Percentiles rank a stretch among this genome's conserved stretches.
These are phyloP conservation scores for Mollisiaceae sp. DNA, from an alignment of 2,329 filamentous ascomycete genomes.

Conservation along the genomic window DNA sequence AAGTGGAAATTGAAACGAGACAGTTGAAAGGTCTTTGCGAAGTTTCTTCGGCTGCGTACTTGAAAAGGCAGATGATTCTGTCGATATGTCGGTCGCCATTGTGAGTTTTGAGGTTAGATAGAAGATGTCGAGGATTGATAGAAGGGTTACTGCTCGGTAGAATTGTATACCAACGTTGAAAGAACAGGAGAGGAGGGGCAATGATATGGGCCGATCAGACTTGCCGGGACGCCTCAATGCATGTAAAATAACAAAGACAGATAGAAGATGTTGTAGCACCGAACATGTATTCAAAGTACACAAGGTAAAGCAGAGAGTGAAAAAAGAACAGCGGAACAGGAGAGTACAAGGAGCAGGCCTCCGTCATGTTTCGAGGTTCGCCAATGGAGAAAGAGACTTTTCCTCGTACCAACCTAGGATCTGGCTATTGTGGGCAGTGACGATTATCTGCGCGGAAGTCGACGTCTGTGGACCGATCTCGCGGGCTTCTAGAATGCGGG, in stretches of 20 bases:
- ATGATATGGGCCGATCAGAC: not conserved
- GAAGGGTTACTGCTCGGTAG: not conserved
- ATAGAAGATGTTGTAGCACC: not conserved
- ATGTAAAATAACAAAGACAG: not conserved
- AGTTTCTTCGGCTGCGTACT: conserved; percentile 19
- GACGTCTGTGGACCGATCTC: conserved; percentile 10
- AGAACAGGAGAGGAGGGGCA: not conserved
- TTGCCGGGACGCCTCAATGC: conserved; percentile 3
- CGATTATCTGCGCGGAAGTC: conserved; percentile 26
- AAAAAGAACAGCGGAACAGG: not conserved
- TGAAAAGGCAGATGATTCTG: conserved; percentile 14
- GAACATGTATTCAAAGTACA: not conserved
- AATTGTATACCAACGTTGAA: not conserved
- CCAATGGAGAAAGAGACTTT: conserved; percentile 8
- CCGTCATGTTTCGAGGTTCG: conserved; percentile 14
- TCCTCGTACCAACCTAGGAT: not conserved
- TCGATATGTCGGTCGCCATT: conserved; percentile 18
- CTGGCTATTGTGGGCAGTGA: conserved; percentile 14
- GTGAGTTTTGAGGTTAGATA: not conserved
- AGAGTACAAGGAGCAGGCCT: conserved; percentile 1
- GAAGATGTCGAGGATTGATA: not conserved
- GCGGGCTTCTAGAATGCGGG: conserved; percentile 24
- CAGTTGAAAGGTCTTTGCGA: conserved; percentile 14
- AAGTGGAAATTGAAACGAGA: conserved; percentile 34
- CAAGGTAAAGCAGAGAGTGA: not conserved